Conservation (phyloP, 2,329 filamentous ascomycete species). For the Penicillium sp. region DNA sequence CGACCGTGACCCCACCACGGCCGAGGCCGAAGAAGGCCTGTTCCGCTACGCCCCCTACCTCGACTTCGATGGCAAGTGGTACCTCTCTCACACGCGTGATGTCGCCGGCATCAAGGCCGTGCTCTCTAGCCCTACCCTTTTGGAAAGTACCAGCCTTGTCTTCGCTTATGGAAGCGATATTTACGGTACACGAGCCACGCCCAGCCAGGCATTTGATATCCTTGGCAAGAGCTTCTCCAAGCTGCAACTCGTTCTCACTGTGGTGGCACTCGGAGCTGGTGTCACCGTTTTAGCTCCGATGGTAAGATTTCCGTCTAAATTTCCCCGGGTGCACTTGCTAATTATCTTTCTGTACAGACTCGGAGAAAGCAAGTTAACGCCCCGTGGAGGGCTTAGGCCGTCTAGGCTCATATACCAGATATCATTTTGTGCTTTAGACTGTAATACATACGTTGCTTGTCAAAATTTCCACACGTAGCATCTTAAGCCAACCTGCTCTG, state of each 20-base stretch:
- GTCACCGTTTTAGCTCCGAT: constrained; percentile 78
- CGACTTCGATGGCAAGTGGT: constrained; percentile 77
- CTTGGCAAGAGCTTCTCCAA: constrained; percentile 93
- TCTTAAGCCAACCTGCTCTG: not conserved
- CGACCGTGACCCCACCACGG: constrained; percentile 74
- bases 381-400: constrained; percentile 20
- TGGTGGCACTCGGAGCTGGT: constrained; percentile 72
- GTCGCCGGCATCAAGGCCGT: constrained; percentile 72
- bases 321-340: constrained; percentile 9
- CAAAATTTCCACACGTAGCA: not conserved
- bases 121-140: constrained; percentile 69
- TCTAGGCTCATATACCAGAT: not conserved
- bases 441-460: constrained; percentile 1
- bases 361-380: constrained; percentile 25
- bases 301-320: constrained; percentile 54
- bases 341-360: constrained; percentile 7
- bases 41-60: constrained; percentile 71
- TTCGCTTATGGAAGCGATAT: constrained; percentile 83
- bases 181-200: constrained; percentile 81
- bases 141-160: constrained; percentile 90
- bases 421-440: constrained; percentile 1
- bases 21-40: constrained; percentile 81
- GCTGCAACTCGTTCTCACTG: constrained; percentile 76
- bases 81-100: constrained; percentile 78
- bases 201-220: constrained; percentile 87